Percentiles rank a stretch among this genome's conserved stretches.
Conservation (phyloP, 2,329 filamentous ascomycete species). For the Graphilbum ipis-grandicollis region DNA sequence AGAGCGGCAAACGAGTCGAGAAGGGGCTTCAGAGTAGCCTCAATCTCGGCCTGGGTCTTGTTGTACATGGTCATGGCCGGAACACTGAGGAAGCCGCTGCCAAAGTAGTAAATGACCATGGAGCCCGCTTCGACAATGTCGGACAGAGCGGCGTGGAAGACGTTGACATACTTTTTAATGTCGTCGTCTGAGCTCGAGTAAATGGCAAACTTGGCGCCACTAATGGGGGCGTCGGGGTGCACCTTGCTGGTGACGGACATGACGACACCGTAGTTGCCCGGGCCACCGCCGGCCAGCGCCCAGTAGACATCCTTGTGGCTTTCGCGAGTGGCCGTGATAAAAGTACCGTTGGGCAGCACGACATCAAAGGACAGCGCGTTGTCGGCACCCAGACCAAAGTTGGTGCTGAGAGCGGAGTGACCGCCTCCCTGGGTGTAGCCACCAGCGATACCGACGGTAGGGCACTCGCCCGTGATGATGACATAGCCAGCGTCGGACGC, state of each 20-base stretch:
- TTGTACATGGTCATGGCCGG: constrained; percentile 20
- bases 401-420: constrained; percentile 27
- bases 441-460: constrained; percentile 38
- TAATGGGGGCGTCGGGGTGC: constrained; percentile 18
- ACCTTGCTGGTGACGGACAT: constrained; percentile 20
- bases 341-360: constrained; percentile 18
- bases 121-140: constrained; percentile 23
- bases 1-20: constrained; percentile 15
- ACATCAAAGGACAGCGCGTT: constrained; percentile 24
- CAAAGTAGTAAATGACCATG: constrained; percentile 25
- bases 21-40: constrained; percentile 18
- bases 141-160: constrained; percentile 26
- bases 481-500: constrained; percentile 12
- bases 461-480: constrained; percentile 1
- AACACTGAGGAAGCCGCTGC: constrained; percentile 20
- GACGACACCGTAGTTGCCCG: constrained; percentile 33
- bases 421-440: constrained; percentile 44
- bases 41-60: constrained; percentile 17
- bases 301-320: constrained; percentile 36
- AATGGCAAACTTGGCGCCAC: constrained; percentile 22
- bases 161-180: constrained; percentile 26
- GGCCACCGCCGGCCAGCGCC: constrained; percentile 35
- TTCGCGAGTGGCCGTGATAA: constrained; percentile 17
- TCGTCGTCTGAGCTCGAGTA: constrained; percentile 20
- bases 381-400: constrained; percentile 25